phyloP scores from a whole-genome alignment of 495 filamentous ascomycete species.

The Neurospora intermedia region DNA sequence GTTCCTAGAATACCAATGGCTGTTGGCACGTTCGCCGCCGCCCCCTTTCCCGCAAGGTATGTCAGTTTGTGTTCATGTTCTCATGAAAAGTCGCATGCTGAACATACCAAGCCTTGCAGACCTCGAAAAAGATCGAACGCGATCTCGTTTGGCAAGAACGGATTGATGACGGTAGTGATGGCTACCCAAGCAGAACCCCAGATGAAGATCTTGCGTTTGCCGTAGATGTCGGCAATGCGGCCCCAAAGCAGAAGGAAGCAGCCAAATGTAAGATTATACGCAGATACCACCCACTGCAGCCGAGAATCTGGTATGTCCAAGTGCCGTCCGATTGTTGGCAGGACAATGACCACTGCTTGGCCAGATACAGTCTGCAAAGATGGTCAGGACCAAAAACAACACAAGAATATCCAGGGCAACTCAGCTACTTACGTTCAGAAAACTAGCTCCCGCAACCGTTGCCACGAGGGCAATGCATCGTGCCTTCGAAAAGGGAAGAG shows the following conservation, averaged over 20 bases:
- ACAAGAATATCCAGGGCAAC: too few species aligned
- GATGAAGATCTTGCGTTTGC: conserved; percentile 59
- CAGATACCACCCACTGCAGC: conserved; percentile 53
- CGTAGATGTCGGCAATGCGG: conserved; percentile 62
- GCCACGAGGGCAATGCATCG: conserved; percentile 36
- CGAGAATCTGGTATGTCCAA: conserved; percentile 44
- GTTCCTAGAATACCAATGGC: conserved; percentile 54
- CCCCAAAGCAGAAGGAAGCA: conserved; percentile 67
- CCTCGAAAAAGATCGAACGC: conserved; percentile 60
- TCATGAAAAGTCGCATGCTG: conserved; percentile 4
- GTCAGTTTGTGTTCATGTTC: background rate
- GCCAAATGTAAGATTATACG: conserved; percentile 54
- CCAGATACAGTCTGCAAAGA: conserved; percentile 41
- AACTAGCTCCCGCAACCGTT: conserved; percentile 43
- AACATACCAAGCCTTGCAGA: conserved; percentile 55
- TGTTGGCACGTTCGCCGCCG: conserved; percentile 55
- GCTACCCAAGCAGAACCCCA: conserved; percentile 53
- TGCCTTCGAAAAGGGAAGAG: conserved; percentile 34
- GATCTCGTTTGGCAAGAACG: conserved; percentile 57
- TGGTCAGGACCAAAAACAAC: background rate
- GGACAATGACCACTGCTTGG: conserved; percentile 50
- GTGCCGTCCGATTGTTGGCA: conserved; percentile 45
- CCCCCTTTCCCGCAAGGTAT: conserved; percentile 33
- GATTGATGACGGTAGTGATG: conserved; percentile 49
- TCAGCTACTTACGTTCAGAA: conserved; percentile 37